Percentiles rank a stretch among this genome's conserved stretches.
Evolutionary conservation across 495 filamentous ascomycete genomes (phyloP).

Genomic region (Penicillium paxilli): DNA sequence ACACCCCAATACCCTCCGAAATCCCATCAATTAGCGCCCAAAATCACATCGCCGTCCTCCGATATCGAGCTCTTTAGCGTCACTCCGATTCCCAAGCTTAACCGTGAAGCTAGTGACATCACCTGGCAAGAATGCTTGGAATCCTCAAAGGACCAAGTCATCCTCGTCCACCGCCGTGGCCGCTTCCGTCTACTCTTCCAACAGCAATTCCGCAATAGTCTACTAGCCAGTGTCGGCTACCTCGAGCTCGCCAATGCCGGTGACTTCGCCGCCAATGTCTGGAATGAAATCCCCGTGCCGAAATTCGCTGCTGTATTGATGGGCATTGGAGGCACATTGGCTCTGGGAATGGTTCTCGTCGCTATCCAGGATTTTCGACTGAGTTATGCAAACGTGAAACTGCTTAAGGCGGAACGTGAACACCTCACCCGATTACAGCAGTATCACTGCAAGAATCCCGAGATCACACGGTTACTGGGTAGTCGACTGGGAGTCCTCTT

Average conservation of each 20-base stretch:
- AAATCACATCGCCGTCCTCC: background rate
- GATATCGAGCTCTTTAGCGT: constrained; percentile 10
- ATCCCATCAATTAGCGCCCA: background rate
- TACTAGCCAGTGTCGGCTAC: constrained; percentile 47
- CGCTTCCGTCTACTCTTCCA: constrained; percentile 26
- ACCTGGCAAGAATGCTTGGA: constrained; percentile 21
- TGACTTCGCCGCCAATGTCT: constrained; percentile 56
- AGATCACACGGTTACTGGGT: constrained; percentile 19
- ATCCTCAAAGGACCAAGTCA: constrained; percentile 15
- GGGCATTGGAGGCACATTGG: constrained; percentile 49
- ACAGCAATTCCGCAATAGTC: constrained; percentile 44
- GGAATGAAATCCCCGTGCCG: constrained; percentile 50
- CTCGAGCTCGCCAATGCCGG: constrained; percentile 54
- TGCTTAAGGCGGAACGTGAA: constrained; percentile 38
- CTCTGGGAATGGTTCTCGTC: constrained; percentile 43
- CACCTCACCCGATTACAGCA: constrained; percentile 22
- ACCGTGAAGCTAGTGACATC: constrained; percentile 24
- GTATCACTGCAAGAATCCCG: constrained; percentile 17
- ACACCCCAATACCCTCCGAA: background rate
- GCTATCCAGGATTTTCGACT: constrained; percentile 41
- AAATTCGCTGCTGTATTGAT: constrained; percentile 45
- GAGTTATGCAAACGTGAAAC: constrained; percentile 43
- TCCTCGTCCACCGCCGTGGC: constrained; percentile 18
- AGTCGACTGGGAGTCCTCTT: constrained; percentile 37
- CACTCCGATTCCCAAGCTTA: constrained; percentile 14